Percentiles rank a stretch among this genome's conserved stretches.
Evolutionary conservation across 305 asterid genomes (phyloP).

Genomic region (Coffea humblotiana): DNA sequence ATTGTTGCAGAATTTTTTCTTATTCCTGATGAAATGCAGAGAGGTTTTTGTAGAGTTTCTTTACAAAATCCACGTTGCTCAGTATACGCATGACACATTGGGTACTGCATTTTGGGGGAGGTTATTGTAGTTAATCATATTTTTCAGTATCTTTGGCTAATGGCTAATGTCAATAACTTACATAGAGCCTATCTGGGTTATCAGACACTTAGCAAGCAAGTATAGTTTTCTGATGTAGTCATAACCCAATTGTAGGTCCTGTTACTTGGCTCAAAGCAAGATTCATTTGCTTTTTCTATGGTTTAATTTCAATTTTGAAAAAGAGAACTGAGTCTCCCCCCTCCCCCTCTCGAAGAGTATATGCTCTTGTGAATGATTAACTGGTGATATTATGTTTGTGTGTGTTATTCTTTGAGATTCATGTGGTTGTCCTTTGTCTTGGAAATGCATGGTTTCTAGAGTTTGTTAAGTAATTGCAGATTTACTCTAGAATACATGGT

Average conservation of each 20-base stretch:
- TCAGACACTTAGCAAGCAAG: neutral
- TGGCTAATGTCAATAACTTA: neutral
- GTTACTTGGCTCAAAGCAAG: neutral
- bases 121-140: neutral
- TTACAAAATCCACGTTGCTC: neutral
- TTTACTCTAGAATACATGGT: neutral
- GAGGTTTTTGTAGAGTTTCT: neutral
- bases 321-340: too few species aligned
- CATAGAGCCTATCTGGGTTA: neutral
- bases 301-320: neutral
- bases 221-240: neutral
- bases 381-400: neutral
- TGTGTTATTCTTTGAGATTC: too few species aligned
- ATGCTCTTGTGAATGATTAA: neutral
- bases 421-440: neutral
- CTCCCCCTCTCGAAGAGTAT: neutral
- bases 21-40: neutral
- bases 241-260: neutral
- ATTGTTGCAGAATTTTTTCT: neutral
- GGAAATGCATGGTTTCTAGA: neutral
- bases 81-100: neutral
- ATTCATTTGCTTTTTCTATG: too few species aligned
- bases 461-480: neutral
- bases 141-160: neutral
- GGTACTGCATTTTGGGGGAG: neutral